Percentiles rank a stretch among this genome's conserved stretches.
These are phyloP conservation scores for Suhomyces atakaporum DNA, from an alignment of 1,139 yeast species.

Conservation along the genomic window DNA sequence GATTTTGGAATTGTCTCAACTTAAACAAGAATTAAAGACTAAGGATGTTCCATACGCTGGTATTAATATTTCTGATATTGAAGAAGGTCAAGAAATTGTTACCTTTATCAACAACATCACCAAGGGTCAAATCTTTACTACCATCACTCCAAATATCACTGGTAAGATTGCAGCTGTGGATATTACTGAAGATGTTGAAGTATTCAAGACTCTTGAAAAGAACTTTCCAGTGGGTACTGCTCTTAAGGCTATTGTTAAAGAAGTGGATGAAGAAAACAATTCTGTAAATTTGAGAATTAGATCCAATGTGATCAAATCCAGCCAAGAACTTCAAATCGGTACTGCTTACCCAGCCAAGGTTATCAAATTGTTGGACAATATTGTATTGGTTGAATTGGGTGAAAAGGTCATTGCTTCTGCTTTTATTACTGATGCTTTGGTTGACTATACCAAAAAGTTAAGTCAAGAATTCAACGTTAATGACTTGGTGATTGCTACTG, in stretches of 20 bases:
- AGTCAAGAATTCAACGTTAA: constrained; percentile 55
- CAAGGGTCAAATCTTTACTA: constrained; percentile 64
- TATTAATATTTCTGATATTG: constrained; percentile 39
- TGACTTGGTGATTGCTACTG: constrained; percentile 62
- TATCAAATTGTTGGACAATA: constrained; percentile 59
- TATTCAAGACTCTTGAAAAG: constrained; percentile 53
- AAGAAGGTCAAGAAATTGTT: constrained; percentile 44
- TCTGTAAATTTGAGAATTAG: constrained; percentile 55
- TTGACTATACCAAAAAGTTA: constrained; percentile 62
- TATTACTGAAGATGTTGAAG: constrained; percentile 55
- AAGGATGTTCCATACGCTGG: constrained; percentile 26
- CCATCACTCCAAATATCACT: constrained; percentile 64
- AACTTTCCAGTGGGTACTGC: constrained; percentile 73
- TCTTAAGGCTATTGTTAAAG: constrained; percentile 57
- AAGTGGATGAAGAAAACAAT: constrained; percentile 55
- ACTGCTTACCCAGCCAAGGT: constrained; percentile 65
- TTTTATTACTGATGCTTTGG: constrained; percentile 75
- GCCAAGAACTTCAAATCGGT: constrained; percentile 61
- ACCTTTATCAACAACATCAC: constrained; percentile 58
- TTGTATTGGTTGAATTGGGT: constrained; percentile 69
- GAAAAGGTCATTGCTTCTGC: constrained; percentile 64
- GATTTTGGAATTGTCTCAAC: constrained; percentile 67
- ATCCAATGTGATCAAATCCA: constrained; percentile 37
- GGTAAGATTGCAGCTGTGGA: constrained; percentile 73
- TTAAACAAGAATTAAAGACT: constrained; percentile 31